phyloP scores from a whole-genome alignment of 148 eudicot genomes.

The Camellia japonica region DNA sequence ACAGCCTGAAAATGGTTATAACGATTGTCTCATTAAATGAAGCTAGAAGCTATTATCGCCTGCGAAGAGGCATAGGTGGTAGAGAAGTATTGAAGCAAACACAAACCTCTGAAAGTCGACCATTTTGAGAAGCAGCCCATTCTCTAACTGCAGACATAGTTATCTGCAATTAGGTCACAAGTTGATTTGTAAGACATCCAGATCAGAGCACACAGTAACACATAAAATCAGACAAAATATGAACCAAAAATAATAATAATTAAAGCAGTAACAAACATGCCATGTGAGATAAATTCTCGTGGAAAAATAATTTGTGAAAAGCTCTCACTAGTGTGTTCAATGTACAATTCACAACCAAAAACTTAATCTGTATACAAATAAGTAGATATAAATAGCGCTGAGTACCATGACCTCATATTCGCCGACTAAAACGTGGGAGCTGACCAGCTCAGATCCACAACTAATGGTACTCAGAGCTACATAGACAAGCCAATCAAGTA shows the following conservation, averaged over 20 bases:
- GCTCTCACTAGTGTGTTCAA: not conserved
- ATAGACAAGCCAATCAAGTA: not conserved
- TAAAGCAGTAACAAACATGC: not conserved
- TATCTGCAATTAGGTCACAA: conserved; percentile 49
- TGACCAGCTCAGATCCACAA: not conserved
- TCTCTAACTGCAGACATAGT: conserved; percentile 98
- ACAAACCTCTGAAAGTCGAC: conserved; percentile 71
- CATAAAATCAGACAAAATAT: not conserved
- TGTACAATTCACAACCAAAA: not conserved
- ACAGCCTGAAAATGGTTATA: conserved; percentile 64
- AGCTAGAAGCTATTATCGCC: conserved; percentile 8
- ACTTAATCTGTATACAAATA: not conserved
- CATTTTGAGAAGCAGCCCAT: conserved; percentile 93
- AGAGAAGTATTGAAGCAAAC: conserved; percentile 10
- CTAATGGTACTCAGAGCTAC: not conserved
- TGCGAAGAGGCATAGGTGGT: not conserved
- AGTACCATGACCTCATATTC: too few species aligned
- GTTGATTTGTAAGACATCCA: conserved; percentile 10
- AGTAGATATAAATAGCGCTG: not conserved
- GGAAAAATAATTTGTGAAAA: not conserved
- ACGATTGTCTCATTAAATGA: conserved; percentile 17
- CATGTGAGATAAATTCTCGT: not conserved
- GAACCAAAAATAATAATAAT: not conserved
- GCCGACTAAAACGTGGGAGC: not conserved
- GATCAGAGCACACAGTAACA: not conserved